Evolutionary conservation across 1,284 basidiomycete species (phyloP).

Genomic region (Cutaneotrichosporon daszewskae): DNA sequence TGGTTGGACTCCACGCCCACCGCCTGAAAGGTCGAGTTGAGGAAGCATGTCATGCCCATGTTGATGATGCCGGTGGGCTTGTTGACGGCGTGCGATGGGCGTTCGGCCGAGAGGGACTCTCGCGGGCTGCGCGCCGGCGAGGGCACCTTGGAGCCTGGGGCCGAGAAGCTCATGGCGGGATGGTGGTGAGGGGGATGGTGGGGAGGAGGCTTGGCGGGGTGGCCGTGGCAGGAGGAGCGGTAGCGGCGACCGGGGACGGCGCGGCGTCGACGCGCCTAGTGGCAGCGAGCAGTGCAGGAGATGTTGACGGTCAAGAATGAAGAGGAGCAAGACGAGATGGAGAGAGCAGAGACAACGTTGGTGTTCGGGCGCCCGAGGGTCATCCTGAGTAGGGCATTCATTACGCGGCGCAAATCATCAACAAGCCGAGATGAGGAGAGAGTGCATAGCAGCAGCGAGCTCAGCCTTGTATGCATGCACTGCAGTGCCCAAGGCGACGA

Average conservation of each 20-base stretch:
- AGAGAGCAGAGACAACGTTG: too few relatives aligned
- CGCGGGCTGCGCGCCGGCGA: conserved; percentile 17
- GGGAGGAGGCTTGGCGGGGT: not conserved
- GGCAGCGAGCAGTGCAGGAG: too few relatives aligned
- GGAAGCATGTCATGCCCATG: conserved; percentile 87
- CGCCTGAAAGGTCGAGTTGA: conserved; percentile 79
- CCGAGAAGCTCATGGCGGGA: conserved; percentile 15
- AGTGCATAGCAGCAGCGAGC: too few relatives aligned
- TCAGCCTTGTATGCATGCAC: too few relatives aligned
- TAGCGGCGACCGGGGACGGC: too few relatives aligned
- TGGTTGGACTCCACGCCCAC: conserved; percentile 36
- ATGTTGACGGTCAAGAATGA: too few relatives aligned
- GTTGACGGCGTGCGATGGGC: conserved; percentile 4
- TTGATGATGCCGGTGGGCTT: conserved; percentile 62
- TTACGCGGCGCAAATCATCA: too few relatives aligned
- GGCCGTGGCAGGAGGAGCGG: not conserved
- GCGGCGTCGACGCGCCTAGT: not conserved
- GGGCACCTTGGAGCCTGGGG: conserved; percentile 16
- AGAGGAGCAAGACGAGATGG: too few relatives aligned
- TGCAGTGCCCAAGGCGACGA: too few relatives aligned
- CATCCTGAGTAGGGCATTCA: too few relatives aligned
- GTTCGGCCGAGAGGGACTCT: conserved; percentile 1
- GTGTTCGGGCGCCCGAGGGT: too few relatives aligned
- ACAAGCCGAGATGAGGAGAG: too few relatives aligned
- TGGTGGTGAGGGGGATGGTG: not conserved